These are phyloP conservation scores for Carex kokanica DNA, from an alignment of 176 grass and related monocot species.

Conservation along the genomic window DNA sequence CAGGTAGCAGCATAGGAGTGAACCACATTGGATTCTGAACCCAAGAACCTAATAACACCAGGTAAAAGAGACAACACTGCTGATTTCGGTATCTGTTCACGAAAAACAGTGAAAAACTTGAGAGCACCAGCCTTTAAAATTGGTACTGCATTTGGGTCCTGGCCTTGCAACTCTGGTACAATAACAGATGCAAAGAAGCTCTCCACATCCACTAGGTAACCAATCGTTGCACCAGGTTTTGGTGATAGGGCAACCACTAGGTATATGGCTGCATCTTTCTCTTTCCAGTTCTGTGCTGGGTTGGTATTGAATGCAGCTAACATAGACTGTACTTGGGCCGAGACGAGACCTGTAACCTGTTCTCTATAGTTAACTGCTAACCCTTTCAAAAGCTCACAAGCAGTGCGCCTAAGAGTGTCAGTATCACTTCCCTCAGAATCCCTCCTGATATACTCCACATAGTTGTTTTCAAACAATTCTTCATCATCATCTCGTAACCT, in stretches of 20 bases:
- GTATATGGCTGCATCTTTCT: conserved; percentile 92
- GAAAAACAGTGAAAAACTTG: conserved; percentile 94
- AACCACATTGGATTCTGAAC: conserved; percentile 86
- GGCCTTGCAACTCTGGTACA: conserved; percentile 66
- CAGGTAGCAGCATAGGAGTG: conserved; percentile 92
- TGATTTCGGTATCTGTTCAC: conserved; percentile 77
- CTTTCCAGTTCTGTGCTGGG: conserved; percentile 75
- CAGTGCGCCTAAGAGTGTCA: conserved; percentile 72
- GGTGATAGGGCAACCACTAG: conserved; percentile 84
- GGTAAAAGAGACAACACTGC: conserved; percentile 52
- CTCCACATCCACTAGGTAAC: conserved; percentile 77
- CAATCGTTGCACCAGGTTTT: conserved; percentile 55
- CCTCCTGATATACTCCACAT: conserved; percentile 88
- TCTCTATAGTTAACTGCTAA: conserved; percentile 81
- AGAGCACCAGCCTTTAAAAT: conserved; percentile 93
- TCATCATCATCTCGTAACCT: conserved; percentile 88
- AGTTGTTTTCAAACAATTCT: conserved; percentile 88
- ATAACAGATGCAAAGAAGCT: conserved; percentile 92
- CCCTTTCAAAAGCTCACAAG: conserved; percentile 73
- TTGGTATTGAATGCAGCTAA: conserved; percentile 58
- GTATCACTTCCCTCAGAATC: conserved; percentile 90
- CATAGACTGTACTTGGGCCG: conserved; percentile 78
- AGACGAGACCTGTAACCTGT: conserved; percentile 65
- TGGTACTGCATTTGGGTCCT: conserved; percentile 62
- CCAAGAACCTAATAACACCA: conserved; percentile 64